A percentile compares a stretch with the other conserved stretches of the same genome.
These are phyloP conservation scores for Rhizophagus clarus DNA, from an alignment of 192 early-diverging fungal species.

Conservation along the genomic window DNA sequence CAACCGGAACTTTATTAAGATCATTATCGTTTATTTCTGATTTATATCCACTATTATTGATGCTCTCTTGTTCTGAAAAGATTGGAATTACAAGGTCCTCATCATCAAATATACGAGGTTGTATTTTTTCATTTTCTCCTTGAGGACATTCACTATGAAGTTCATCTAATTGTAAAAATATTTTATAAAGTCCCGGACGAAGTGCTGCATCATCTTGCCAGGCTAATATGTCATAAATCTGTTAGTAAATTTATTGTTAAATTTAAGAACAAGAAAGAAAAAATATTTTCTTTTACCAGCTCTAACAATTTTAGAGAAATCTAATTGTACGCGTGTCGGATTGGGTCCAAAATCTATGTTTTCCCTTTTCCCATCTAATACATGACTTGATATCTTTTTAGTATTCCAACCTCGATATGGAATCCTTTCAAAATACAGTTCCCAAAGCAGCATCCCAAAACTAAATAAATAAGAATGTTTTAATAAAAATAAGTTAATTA, in stretches of 20 bases:
- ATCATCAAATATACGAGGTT: conserved; percentile 1
- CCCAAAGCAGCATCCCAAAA: conserved; percentile 24
- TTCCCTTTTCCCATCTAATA: conserved; percentile 18
- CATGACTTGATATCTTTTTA: conserved; percentile 10
- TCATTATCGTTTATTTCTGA: not conserved
- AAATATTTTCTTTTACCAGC: not conserved
- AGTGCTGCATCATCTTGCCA: conserved; percentile 24
- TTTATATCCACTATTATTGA: not conserved
- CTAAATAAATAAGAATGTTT: not conserved
- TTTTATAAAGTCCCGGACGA: conserved; percentile 9
- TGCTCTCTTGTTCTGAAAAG: not conserved
- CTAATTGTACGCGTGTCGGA: not conserved
- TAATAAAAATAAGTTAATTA: not conserved
- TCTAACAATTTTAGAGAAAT: conserved; percentile 19
- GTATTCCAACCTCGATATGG: conserved; percentile 5
- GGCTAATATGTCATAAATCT: not conserved
- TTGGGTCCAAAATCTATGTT: not conserved
- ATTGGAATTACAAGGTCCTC: not conserved
- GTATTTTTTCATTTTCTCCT: not conserved
- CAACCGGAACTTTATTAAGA: not conserved
- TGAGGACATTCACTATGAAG: not conserved
- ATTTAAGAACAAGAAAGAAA: not conserved
- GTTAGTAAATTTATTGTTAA: conserved; percentile 2
- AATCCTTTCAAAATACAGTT: conserved; percentile 15
- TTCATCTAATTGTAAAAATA: conserved; percentile 21